phyloP scores from a whole-genome alignment of 2,329 filamentous ascomycete species.

The Rhinocladiella mackenziei region DNA sequence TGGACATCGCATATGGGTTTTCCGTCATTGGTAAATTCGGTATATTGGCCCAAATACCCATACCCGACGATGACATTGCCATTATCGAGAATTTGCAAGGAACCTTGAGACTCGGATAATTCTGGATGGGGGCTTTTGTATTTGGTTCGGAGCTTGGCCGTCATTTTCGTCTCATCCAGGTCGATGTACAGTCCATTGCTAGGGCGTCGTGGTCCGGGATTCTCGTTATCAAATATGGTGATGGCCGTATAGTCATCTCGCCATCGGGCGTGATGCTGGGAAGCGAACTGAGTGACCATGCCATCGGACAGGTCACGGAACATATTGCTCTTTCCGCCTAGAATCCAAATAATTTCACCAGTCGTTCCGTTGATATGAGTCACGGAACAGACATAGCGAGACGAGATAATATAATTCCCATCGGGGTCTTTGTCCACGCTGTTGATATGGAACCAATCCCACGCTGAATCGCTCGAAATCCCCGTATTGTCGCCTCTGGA shows the following conservation, averaged over 20 bases:
- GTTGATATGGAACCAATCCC: constrained; percentile 56
- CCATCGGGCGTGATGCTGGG: constrained; percentile 52
- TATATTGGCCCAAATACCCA: constrained; percentile 47
- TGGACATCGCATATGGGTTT: constrained; percentile 51
- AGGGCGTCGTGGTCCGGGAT: constrained; percentile 25
- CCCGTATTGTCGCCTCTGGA: constrained; percentile 2
- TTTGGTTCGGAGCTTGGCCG: constrained; percentile 40
- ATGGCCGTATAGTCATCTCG: constrained; percentile 28
- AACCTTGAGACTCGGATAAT: constrained; percentile 40
- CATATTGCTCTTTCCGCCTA: constrained; percentile 47
- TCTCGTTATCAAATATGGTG: constrained; percentile 40
- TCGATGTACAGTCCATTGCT: constrained; percentile 44
- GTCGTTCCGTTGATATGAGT: constrained; percentile 40
- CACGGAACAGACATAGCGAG: constrained; percentile 41
- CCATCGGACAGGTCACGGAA: constrained; percentile 42
- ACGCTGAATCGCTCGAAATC: constrained; percentile 31
- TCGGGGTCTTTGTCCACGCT: constrained; percentile 48
- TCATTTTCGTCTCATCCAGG: constrained; percentile 41
- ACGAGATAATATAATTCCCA: constrained; percentile 45
- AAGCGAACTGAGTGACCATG: constrained; percentile 46
- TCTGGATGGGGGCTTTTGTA: constrained; percentile 39
- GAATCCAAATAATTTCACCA: constrained; percentile 49
- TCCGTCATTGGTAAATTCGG: constrained; percentile 42
- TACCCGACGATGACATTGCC: constrained; percentile 48
- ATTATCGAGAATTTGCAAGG: constrained; percentile 38